Evolutionary conservation across 345 rosid genomes (phyloP).

Genomic region (Eutrema japonicum): DNA sequence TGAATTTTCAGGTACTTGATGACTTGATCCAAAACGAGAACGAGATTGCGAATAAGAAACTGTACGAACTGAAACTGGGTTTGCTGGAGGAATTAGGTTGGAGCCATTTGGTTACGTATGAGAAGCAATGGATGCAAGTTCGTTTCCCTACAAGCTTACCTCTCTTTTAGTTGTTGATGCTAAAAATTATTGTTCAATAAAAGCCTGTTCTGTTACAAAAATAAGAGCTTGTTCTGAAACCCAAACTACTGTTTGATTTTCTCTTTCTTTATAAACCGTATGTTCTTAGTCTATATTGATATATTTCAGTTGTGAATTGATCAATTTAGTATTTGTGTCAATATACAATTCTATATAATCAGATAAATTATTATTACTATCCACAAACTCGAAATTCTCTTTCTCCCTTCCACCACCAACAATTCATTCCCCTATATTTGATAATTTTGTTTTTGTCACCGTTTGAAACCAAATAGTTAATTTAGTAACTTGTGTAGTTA

Average conservation of each 20-base stretch:
- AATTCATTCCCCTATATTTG: too few relatives aligned
- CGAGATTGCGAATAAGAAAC: slow-evolving; percentile 79
- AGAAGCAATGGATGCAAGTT: slow-evolving; percentile 85
- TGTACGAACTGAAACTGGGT: slow-evolving; percentile 72
- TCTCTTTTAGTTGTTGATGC: slow-evolving; percentile 53
- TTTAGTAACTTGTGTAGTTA: too few relatives aligned
- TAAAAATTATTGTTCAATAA: slow-evolving; percentile 12
- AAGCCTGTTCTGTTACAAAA: background rate
- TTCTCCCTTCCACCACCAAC: too few relatives aligned
- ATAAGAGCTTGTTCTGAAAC: background rate
- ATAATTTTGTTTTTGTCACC: too few relatives aligned
- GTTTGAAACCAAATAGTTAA: too few relatives aligned
- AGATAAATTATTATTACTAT: background rate
- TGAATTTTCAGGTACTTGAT: slow-evolving; percentile 59
- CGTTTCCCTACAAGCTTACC: slow-evolving; percentile 82
- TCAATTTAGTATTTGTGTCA: background rate
- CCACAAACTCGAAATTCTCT: too few relatives aligned
- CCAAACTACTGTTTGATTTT: slow-evolving; percentile 7
- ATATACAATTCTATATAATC: background rate
- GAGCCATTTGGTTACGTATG: slow-evolving; percentile 68
- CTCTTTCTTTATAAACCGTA: background rate
- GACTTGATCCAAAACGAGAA: slow-evolving; percentile 78
- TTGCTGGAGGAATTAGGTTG: slow-evolving; percentile 85
- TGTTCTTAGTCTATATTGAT: slow-evolving; percentile 4
- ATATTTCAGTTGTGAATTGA: slow-evolving; percentile 16